Conservation (phyloP, 345 rosid species). For the Noccaea caerulescens region DNA sequence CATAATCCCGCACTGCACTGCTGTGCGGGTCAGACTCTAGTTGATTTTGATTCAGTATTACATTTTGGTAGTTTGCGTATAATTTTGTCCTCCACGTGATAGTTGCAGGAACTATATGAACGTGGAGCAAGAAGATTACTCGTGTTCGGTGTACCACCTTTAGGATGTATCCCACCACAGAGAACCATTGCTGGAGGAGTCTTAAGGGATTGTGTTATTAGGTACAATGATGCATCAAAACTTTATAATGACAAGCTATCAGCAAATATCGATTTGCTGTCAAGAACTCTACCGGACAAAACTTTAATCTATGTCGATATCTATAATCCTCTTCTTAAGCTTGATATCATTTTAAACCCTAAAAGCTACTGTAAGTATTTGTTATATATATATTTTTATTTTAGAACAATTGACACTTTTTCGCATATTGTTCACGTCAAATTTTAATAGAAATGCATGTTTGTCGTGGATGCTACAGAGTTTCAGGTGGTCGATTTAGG, state of each 20-base stretch:
- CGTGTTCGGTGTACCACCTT: slow-evolving; percentile 48
- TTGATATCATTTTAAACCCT: slow-evolving; percentile 56
- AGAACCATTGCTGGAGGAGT: slow-evolving; percentile 58
- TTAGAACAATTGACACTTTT: background rate
- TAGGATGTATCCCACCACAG: slow-evolving; percentile 68
- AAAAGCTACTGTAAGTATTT: slow-evolving; percentile 52
- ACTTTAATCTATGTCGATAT: slow-evolving; percentile 45
- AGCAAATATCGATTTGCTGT: slow-evolving; percentile 34
- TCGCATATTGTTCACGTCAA: background rate
- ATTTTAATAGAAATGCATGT: background rate
- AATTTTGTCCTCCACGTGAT: background rate
- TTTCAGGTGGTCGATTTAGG: slow-evolving; percentile 55
- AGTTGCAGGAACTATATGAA: slow-evolving; percentile 48
- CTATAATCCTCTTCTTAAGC: slow-evolving; percentile 42
- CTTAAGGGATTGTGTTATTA: slow-evolving; percentile 45
- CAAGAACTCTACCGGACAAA: slow-evolving; percentile 31
- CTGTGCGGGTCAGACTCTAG: too few species aligned
- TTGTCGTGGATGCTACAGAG: slow-evolving; percentile 43
- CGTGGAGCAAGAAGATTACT: slow-evolving; percentile 63
- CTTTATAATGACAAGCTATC: slow-evolving; percentile 55
- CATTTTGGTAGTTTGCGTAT: background rate
- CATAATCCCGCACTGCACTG: too few species aligned
- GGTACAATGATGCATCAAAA: slow-evolving; percentile 50
- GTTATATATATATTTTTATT: background rate
- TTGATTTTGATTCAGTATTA: too few species aligned